phyloP scores from a whole-genome alignment of 2,329 filamentous ascomycete genomes.

The Cladosporium velox region DNA sequence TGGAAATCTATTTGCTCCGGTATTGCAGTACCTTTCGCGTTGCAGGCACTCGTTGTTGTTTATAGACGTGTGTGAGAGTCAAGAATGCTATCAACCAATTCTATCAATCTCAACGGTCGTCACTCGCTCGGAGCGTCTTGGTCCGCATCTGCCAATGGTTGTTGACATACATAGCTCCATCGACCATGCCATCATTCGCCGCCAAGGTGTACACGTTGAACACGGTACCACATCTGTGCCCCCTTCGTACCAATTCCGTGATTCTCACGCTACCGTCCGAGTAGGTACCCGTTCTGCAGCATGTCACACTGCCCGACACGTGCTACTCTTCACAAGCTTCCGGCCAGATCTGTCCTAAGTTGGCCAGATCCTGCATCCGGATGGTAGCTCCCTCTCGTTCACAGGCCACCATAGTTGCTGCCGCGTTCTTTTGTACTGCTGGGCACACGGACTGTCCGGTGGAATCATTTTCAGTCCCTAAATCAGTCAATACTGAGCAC shows the following conservation, averaged over 20 bases:
- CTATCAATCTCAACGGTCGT: background rate
- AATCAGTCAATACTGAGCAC: background rate
- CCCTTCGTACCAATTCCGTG: background rate
- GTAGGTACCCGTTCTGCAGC: slow-evolving; percentile 1
- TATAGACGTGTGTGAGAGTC: background rate
- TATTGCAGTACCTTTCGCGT: background rate
- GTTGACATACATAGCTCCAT: background rate
- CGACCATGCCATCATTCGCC: background rate
- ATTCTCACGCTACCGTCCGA: background rate
- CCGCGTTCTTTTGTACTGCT: background rate
- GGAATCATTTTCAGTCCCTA: background rate
- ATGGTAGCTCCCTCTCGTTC: background rate
- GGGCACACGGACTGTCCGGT: background rate
- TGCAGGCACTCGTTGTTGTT: background rate
- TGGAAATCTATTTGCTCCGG: slow-evolving; percentile 5
- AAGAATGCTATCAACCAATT: background rate
- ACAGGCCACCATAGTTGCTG: background rate
- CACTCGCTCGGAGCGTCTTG: background rate
- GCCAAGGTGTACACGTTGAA: background rate
- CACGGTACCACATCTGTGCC: background rate
- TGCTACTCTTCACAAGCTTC: background rate
- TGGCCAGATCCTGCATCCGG: background rate
- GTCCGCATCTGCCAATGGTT: background rate
- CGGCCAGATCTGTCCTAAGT: background rate
- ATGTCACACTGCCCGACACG: background rate